phyloP scores from a whole-genome alignment of 2,329 filamentous ascomycete species.

The Mollisiaceae sp. region DNA sequence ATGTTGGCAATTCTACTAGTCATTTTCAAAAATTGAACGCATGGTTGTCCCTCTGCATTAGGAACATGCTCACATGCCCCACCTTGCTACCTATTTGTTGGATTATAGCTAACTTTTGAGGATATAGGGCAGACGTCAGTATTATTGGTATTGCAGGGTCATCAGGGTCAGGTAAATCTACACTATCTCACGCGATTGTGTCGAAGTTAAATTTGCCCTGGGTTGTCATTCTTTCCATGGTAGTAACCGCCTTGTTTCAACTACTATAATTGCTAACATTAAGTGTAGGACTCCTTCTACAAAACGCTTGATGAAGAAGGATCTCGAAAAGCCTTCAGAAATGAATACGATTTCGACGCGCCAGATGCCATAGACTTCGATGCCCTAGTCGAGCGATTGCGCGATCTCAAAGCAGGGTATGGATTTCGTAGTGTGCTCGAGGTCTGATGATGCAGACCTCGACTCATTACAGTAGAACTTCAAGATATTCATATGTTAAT shows the following conservation, averaged over 20 bases:
- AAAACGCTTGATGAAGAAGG: conserved; percentile 83
- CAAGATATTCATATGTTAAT: neutral
- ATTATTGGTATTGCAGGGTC: conserved; percentile 97
- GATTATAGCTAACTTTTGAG: neutral
- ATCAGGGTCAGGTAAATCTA: conserved; percentile 94
- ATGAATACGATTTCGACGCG: conserved; percentile 96
- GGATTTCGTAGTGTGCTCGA: conserved; percentile 9
- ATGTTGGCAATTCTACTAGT: neutral
- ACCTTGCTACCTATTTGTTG: neutral
- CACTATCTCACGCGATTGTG: conserved; percentile 89
- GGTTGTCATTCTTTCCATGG: conserved; percentile 98
- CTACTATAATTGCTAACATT: conserved; percentile 2
- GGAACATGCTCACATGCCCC: neutral
- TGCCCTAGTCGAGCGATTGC: conserved; percentile 76
- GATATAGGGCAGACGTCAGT: conserved; percentile 72
- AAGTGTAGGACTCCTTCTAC: conserved; percentile 90
- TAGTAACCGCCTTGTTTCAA: conserved; percentile 47
- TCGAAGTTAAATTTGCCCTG: conserved; percentile 89
- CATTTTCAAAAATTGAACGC: neutral
- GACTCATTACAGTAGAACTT: neutral
- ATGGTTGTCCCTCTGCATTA: neutral
- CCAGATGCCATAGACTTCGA: conserved; percentile 97
- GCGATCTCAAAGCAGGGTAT: conserved; percentile 90
- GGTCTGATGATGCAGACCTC: conserved; percentile 2
- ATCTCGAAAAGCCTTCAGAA: conserved; percentile 79